phyloP scores from a whole-genome alignment of 257 asterid genomes.

The Solanum chilense region DNA sequence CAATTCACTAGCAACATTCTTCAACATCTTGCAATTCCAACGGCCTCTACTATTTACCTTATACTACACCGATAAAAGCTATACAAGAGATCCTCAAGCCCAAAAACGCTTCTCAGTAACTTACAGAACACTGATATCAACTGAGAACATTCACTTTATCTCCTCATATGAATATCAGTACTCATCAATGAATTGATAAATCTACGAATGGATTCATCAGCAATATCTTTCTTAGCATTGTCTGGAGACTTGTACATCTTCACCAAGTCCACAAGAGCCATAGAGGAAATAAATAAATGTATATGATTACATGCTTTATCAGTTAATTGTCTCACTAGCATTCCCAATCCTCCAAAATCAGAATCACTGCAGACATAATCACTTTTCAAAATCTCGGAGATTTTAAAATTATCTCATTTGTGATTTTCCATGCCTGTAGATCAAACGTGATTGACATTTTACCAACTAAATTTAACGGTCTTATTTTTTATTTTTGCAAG shows the following conservation, averaged over 20 bases:
- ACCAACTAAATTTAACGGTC: not conserved
- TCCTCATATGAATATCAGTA: too few species aligned
- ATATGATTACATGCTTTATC: too few species aligned
- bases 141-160: conserved; percentile 12
- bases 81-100: conserved; percentile 37
- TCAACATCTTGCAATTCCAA: not conserved
- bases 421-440: conserved; percentile 62
- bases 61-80: conserved; percentile 24
- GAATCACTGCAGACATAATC: too few species aligned
- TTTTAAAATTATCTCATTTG: conserved; percentile 34
- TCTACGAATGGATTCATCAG: too few species aligned
- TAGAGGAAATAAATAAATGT: conserved; percentile 21
- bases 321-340: too few species aligned
- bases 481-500: too few species aligned
- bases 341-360: too few species aligned
- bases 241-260: conserved; percentile 48
- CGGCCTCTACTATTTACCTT: conserved; percentile 16
- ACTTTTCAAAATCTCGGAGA: conserved; percentile 23
- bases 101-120: conserved; percentile 29
- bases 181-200: too few species aligned
- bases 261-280: conserved; percentile 53
- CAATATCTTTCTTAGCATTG: conserved; percentile 12
- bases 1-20: conserved; percentile 4
- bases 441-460: conserved; percentile 57
- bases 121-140: conserved; percentile 49